Evolutionary conservation across 2,329 filamentous ascomycete species (phyloP).

Genomic region (Botrytis elliptica): DNA sequence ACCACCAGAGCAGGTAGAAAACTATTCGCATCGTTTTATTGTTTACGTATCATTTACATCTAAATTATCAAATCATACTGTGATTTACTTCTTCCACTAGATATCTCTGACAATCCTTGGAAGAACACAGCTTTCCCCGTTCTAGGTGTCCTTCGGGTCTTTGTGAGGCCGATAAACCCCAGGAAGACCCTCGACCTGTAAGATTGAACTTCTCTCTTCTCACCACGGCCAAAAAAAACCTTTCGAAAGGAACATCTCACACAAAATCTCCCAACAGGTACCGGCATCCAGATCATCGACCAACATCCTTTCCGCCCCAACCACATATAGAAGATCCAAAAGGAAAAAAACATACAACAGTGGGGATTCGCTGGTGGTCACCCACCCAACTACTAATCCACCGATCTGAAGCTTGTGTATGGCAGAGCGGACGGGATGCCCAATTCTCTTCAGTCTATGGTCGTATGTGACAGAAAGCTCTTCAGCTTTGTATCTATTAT

Average conservation of each 20-base stretch:
- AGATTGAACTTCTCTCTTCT: background rate
- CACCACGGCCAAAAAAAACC: rapidly evolving
- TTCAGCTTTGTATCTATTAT: too few relatives aligned
- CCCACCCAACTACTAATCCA: too few relatives aligned
- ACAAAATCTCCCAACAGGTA: too few relatives aligned
- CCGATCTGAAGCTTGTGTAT: too few relatives aligned
- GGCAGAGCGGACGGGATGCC: too few relatives aligned
- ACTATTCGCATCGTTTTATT: background rate
- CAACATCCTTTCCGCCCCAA: too few relatives aligned
- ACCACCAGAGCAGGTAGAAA: background rate
- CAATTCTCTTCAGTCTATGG: too few relatives aligned
- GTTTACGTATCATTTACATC: background rate
- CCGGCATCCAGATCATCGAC: too few relatives aligned
- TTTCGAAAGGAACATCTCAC: background rate
- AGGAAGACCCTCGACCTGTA: background rate
- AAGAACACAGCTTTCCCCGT: background rate
- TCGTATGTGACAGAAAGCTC: rapidly evolving
- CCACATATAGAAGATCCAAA: too few relatives aligned
- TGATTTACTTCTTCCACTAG: background rate
- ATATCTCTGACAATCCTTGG: background rate
- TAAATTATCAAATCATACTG: background rate
- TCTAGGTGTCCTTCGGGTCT: background rate
- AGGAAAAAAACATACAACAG: too few relatives aligned
- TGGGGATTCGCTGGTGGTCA: too few relatives aligned
- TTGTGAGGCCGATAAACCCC: background rate